Evolutionary conservation across 2,329 filamentous ascomycete species (phyloP), one percentile per base, ranked within the genome.

Genomic region (Monilinia laxa): DNA sequence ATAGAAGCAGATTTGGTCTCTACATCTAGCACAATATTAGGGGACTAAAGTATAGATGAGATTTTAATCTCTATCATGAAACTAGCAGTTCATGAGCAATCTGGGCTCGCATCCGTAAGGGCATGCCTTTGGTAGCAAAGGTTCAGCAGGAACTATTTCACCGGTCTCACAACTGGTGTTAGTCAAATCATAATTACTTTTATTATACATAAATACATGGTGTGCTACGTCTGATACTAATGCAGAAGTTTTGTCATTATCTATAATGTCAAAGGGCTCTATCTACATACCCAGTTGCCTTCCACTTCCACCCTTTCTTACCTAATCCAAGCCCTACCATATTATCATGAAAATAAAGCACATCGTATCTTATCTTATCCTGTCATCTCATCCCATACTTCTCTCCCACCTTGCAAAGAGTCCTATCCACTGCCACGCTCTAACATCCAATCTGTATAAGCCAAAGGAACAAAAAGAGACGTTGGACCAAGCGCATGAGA

Each of bases 81-180:
- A 18, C 42, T 25, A 3, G 28, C 53, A 38, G 23, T 23, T 25
- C 53, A 56, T 28, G 62, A 28, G 40, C n/a, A 51, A 51, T 49
- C 23, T 49, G 31, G 35, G n/a, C 54, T 59, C 31, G 40, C 31
- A 51, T 51, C 63, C 63, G 63, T 9, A 65, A 65, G 63, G 63
- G 63, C 31, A 59, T 28, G 18, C 63, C 56, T 64, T 65, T 65
- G 63, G 63, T 59, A 65, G 63, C 63, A 65, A 65, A 65, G 63
- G 63, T 62, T 18, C 16, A 40, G 31, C 14, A 51, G 47, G 14
- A 38, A 23, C 9, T 6, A 51, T 38, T 6, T 62, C n/a, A 62
- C 20, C 20, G 4, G 31, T n/a, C n/a, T 62, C 14, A 20, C 31
- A 18, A 20, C 9, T 49, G 4, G 47, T 25, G 11, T 5, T 47